Evolutionary conservation across 495 filamentous ascomycete species (phyloP).

Genomic region (Apodospora peruviana): DNA sequence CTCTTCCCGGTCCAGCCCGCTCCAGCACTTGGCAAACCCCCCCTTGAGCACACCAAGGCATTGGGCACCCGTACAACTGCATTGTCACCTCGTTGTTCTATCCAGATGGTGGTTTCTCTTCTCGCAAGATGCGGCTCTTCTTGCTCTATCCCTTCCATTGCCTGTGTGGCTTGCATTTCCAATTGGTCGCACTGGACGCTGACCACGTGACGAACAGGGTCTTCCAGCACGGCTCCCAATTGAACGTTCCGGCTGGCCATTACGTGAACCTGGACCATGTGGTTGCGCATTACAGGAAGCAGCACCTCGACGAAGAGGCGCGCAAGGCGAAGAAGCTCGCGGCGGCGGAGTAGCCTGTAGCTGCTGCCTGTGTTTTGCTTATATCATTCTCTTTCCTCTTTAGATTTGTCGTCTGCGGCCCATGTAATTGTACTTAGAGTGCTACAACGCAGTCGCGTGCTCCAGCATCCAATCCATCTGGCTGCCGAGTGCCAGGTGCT

Average conservation of each 20-base stretch:
- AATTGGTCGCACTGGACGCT: conserved; percentile 16
- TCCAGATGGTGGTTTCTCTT: no score
- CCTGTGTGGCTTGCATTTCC: neutral
- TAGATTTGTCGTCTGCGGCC: no score
- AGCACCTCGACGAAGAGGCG: conserved; percentile 41
- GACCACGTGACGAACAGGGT: conserved; percentile 34
- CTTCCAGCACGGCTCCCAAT: conserved; percentile 35
- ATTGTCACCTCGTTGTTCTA: no score
- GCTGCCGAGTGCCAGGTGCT: no score
- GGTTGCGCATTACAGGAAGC: conserved; percentile 41
- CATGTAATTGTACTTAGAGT: no score
- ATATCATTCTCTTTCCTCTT: neutral
- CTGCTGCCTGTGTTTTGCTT: conserved; percentile 1
- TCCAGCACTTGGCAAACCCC: no score
- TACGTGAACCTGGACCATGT: conserved; percentile 38
- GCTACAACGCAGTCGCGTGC: no score
- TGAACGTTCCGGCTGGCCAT: conserved; percentile 42
- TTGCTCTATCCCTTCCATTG: neutral
- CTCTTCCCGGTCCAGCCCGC: no score
- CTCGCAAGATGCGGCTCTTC: no score
- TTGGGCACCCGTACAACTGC: no score
- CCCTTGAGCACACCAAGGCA: no score
- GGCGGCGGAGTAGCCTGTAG: conserved; percentile 15
- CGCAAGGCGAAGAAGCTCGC: conserved; percentile 39
- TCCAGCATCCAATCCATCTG: no score